Percentiles rank a stretch among this genome's conserved stretches.
Evolutionary conservation across 1,284 basidiomycete species (phyloP).

Genomic region (Ganoderma resinaceum): DNA sequence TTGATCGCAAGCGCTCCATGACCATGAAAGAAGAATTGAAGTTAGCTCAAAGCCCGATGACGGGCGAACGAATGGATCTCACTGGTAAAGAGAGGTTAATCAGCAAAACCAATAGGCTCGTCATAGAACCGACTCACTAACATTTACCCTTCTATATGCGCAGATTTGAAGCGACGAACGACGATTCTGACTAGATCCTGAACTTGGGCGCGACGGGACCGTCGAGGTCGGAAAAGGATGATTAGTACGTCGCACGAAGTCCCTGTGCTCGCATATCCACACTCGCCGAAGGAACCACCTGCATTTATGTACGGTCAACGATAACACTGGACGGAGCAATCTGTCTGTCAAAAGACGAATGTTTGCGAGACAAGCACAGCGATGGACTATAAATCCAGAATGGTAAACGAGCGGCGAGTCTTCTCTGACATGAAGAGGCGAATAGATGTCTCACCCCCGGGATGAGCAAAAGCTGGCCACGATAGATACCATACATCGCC

Average conservation of each 20-base stretch:
- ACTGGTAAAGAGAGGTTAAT: conserved; percentile 7
- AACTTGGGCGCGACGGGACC: conserved; percentile 10
- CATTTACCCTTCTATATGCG: neutral
- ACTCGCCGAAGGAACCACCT: conserved; percentile 19
- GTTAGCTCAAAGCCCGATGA: neutral
- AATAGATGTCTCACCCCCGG: conserved; percentile 8
- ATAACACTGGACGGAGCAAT: neutral
- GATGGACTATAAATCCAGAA: neutral
- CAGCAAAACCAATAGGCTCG: too few species aligned
- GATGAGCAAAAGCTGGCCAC: conserved; percentile 10
- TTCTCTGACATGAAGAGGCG: too few species aligned
- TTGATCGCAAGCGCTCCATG: conserved; percentile 8
- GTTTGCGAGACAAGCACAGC: conserved; percentile 12
- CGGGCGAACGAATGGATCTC: neutral
- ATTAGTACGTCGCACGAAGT: neutral
- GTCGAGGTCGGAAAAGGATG: neutral
- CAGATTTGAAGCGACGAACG: neutral
- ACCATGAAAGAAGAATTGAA: too few species aligned
- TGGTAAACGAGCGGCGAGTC: too few species aligned
- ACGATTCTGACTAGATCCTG: neutral
- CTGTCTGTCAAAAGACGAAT: neutral
- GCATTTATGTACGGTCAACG: neutral
- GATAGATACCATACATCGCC: too few species aligned
- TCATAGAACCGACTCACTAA: conserved; percentile 7
- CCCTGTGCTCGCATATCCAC: conserved; percentile 11